These are phyloP conservation scores for Pulveroboletus ravenelii DNA, from an alignment of 768 basidiomycete genomes.

Conservation along the genomic window DNA sequence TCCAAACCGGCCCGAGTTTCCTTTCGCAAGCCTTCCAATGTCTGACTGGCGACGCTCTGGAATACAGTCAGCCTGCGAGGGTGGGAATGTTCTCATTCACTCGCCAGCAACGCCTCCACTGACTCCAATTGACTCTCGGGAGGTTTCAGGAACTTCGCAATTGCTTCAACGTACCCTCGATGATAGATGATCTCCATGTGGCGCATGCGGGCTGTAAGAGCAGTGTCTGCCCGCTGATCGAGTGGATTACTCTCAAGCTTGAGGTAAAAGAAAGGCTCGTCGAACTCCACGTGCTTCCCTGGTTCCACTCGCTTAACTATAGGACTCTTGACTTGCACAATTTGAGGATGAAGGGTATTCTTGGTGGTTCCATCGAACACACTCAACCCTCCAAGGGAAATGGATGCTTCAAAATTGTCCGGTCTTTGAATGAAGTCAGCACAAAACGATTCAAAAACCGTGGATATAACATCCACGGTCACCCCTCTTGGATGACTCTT, in stretches of 20 bases:
- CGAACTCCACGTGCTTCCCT: slow-evolving; percentile 23
- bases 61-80: background rate
- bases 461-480: slow-evolving; percentile 70
- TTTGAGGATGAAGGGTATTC: slow-evolving; percentile 79
- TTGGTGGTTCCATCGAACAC: slow-evolving; percentile 90
- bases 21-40: slow-evolving; percentile 87
- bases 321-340: slow-evolving; percentile 73
- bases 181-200: slow-evolving; percentile 98
- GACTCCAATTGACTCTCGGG: slow-evolving; percentile 94
- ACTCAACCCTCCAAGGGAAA: slow-evolving; percentile 80
- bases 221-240: slow-evolving; percentile 87
- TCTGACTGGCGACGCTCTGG: slow-evolving; percentile 87
- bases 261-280: slow-evolving; percentile 78
- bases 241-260: slow-evolving; percentile 91
- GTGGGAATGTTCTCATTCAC: slow-evolving; percentile 20
- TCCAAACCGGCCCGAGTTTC: slow-evolving; percentile 94
- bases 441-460: slow-evolving; percentile 83
- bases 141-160: slow-evolving; percentile 88
- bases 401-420: slow-evolving; percentile 78
- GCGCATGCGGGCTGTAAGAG: slow-evolving; percentile 82
- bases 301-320: slow-evolving; percentile 32
- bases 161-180: slow-evolving; percentile 86
- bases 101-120: slow-evolving; percentile 83
- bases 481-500: slow-evolving; percentile 65
- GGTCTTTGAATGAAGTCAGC: slow-evolving; percentile 81